phyloP scores from a whole-genome alignment of 2,329 filamentous ascomycete species.

The Diaporthe sp. region DNA sequence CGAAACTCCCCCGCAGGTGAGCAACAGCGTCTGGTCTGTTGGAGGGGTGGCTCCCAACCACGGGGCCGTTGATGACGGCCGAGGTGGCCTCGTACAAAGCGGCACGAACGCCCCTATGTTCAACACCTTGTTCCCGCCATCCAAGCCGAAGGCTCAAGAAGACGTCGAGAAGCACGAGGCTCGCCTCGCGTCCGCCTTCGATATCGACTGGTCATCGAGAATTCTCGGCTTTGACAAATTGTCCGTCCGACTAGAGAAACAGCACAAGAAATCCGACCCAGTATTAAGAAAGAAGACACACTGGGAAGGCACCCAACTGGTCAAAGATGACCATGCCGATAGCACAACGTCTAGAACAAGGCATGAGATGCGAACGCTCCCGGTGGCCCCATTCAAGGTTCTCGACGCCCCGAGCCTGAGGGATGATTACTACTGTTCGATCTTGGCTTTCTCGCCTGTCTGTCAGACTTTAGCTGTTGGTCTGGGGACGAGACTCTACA shows the following conservation, averaged over 20 bases:
- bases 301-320: slow-evolving; percentile 61
- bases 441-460: slow-evolving; percentile 85
- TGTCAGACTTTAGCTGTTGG: slow-evolving; percentile 86
- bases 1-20: slow-evolving; percentile 62
- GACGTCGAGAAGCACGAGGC: slow-evolving; percentile 79
- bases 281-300: slow-evolving; percentile 49
- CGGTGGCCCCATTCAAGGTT: slow-evolving; percentile 86
- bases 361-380: slow-evolving; percentile 64
- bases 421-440: slow-evolving; percentile 96
- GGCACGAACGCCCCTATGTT: slow-evolving; percentile 80
- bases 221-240: slow-evolving; percentile 70
- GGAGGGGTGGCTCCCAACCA: slow-evolving; percentile 75
- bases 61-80: slow-evolving; percentile 71
- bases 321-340: slow-evolving; percentile 45
- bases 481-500: slow-evolving; percentile 83
- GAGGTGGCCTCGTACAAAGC: slow-evolving; percentile 75
- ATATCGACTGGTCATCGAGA: slow-evolving; percentile 79
- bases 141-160: slow-evolving; percentile 63
- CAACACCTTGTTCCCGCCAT: slow-evolving; percentile 63
- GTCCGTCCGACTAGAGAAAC: slow-evolving; percentile 42
- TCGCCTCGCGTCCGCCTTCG: slow-evolving; percentile 83
- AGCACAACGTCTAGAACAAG: slow-evolving; percentile 44
- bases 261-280: slow-evolving; percentile 38
- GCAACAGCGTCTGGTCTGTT: slow-evolving; percentile 82
- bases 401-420: slow-evolving; percentile 90